Percentiles rank a stretch among this genome's conserved stretches.
phyloP scores from a whole-genome alignment of 208 protist species.

The Endotrypanum monterogeii region DNA sequence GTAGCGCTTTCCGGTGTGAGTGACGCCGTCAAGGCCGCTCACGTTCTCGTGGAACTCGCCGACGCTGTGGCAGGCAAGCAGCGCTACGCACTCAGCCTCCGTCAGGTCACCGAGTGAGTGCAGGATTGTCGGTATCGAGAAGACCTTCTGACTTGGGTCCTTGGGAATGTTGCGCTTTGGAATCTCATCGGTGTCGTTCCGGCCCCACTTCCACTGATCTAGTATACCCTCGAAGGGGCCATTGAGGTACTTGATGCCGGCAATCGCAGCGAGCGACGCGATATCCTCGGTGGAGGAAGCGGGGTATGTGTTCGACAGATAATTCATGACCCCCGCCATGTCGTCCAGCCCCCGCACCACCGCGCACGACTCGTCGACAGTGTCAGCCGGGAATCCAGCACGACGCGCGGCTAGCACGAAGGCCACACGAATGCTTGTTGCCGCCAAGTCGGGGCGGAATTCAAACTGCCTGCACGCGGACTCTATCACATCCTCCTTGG shows the following conservation, averaged over 20 bases:
- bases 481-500: conserved; percentile 52
- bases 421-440: conserved; percentile 74
- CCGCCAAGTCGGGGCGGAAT: conserved; percentile 79
- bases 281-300: conserved; percentile 71
- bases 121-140: conserved; percentile 58
- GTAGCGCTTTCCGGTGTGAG: conserved; percentile 73
- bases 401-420: conserved; percentile 84
- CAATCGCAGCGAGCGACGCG: conserved; percentile 67
- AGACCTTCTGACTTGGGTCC: conserved; percentile 30
- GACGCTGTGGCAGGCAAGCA: conserved; percentile 86
- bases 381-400: conserved; percentile 58
- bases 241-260: conserved; percentile 68
- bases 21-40: conserved; percentile 68
- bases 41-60: conserved; percentile 88
- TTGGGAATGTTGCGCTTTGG: conserved; percentile 47
- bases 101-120: conserved; percentile 63
- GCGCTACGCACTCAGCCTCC: conserved; percentile 79
- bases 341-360: conserved; percentile 69
- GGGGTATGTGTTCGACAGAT: conserved; percentile 46
- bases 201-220: conserved; percentile 70
- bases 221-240: conserved; percentile 64
- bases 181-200: conserved; percentile 76
- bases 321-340: conserved; percentile 74
- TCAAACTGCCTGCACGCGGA: conserved; percentile 70
- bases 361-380: conserved; percentile 79